These are phyloP conservation scores for Tulasnella sp. DNA, from an alignment of 768 basidiomycete species.

Conservation along the genomic window DNA sequence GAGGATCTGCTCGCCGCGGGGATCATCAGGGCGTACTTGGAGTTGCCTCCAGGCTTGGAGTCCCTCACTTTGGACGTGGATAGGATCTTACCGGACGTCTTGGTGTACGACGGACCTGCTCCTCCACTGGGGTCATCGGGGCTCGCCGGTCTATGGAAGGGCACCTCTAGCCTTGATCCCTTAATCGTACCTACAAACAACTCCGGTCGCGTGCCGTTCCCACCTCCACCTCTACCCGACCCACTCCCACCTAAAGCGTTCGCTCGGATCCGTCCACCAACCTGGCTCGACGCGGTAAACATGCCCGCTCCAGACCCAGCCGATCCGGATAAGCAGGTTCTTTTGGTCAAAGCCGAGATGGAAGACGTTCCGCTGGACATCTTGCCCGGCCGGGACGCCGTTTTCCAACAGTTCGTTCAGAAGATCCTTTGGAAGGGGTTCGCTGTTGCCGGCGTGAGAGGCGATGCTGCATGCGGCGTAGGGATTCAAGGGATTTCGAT, in stretches of 20 bases:
- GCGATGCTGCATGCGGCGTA: constrained; percentile 63
- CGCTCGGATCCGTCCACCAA: constrained; percentile 69
- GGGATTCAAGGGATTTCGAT: constrained; percentile 57
- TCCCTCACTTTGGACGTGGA: constrained; percentile 53
- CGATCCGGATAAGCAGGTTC: constrained; percentile 45
- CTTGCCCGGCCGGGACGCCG: constrained; percentile 72
- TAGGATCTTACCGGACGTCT: constrained; percentile 68
- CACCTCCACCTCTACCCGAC: constrained; percentile 58
- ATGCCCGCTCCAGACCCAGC: constrained; percentile 44
- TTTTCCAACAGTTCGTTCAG: constrained; percentile 73
- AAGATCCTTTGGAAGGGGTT: constrained; percentile 75
- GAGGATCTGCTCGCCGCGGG: constrained; percentile 66
- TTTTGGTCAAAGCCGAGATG: constrained; percentile 65
- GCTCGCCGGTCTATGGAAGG: not conserved
- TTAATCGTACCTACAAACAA: constrained; percentile 24
- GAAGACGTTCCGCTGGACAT: constrained; percentile 76
- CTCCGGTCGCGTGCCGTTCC: constrained; percentile 40
- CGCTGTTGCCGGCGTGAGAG: constrained; percentile 69
- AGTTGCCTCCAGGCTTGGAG: constrained; percentile 71
- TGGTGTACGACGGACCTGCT: constrained; percentile 75
- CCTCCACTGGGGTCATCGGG: constrained; percentile 15
- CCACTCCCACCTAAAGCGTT: constrained; percentile 76
- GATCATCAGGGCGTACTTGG: constrained; percentile 63
- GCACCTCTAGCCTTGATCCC: not conserved
- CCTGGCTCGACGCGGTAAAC: constrained; percentile 60